A percentile compares a stretch with the other conserved stretches of the same genome.
These are phyloP conservation scores for Rhododendron mucronatum DNA, from an alignment of 148 eudicot species.

Conservation along the genomic window DNA sequence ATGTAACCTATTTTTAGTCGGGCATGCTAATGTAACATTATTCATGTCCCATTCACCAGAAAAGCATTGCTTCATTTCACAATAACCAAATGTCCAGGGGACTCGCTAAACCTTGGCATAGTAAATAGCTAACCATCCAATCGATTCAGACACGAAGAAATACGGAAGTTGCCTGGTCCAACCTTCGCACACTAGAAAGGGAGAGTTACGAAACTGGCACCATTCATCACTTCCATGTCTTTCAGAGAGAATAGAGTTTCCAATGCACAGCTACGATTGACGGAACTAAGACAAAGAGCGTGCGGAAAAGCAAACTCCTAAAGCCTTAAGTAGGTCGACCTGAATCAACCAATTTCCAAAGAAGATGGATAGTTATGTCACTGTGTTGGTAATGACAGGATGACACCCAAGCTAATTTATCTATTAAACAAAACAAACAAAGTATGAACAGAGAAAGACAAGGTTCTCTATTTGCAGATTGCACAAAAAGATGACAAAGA, in stretches of 20 bases:
- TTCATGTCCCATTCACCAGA: no score
- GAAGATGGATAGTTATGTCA: not conserved
- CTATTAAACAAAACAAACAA: no score
- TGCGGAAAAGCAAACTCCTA: not conserved
- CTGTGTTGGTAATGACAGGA: no score
- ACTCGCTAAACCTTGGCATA: no score
- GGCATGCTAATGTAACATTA: no score
- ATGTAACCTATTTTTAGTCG: no score
- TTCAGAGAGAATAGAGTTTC: not conserved
- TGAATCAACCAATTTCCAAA: not conserved
- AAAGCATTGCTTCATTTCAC: no score
- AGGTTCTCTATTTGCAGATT: not conserved
- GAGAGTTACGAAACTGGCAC: not conserved
- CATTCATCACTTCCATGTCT: not conserved
- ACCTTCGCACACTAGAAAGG: not conserved
- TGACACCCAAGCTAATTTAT: no score
- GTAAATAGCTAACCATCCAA: not conserved
- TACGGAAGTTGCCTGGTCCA: not conserved
- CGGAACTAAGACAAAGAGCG: not conserved
- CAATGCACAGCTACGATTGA: not conserved
- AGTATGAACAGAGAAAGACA: not conserved
- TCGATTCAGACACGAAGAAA: not conserved
- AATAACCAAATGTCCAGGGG: no score
- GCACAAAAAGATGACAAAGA: not conserved
- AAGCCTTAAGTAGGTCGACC: not conserved